Conservation (phyloP, 2,329 filamentous ascomycete genomes). For the Aspergillus sergii region DNA sequence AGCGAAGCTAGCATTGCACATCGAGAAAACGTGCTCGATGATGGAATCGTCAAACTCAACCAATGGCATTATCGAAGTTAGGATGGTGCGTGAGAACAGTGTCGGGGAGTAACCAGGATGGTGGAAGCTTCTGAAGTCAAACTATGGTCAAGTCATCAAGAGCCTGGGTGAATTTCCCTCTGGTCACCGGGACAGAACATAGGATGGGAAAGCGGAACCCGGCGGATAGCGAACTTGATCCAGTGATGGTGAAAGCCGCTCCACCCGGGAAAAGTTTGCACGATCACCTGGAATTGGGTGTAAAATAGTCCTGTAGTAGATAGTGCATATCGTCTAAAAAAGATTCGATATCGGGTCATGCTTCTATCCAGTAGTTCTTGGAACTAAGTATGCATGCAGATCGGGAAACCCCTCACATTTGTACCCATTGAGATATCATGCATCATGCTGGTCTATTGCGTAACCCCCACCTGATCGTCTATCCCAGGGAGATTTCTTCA, state of each 20-base stretch:
- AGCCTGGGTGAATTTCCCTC: background rate
- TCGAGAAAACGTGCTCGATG: background rate
- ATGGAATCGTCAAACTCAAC: background rate
- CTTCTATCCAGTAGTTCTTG: background rate
- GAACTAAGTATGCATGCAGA: background rate
- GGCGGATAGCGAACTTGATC: background rate
- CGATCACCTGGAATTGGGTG: background rate
- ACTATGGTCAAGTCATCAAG: too few relatives aligned
- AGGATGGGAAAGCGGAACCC: background rate
- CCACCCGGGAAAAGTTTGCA: background rate
- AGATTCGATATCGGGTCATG: background rate
- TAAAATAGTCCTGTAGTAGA: background rate
- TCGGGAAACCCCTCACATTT: background rate
- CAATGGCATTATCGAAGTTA: background rate
- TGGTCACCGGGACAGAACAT: background rate
- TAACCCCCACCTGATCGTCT: background rate
- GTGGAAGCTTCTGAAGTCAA: background rate
- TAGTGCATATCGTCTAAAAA: background rate
- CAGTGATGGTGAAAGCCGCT: background rate
- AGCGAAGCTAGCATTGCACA: background rate
- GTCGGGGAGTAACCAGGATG: background rate
- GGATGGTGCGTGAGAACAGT: background rate
- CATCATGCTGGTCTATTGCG: background rate
- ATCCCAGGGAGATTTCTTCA: background rate
- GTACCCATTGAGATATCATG: background rate